Evolutionary conservation across 306 rosid genomes (phyloP).

Genomic region (Ormosia semicastrata): DNA sequence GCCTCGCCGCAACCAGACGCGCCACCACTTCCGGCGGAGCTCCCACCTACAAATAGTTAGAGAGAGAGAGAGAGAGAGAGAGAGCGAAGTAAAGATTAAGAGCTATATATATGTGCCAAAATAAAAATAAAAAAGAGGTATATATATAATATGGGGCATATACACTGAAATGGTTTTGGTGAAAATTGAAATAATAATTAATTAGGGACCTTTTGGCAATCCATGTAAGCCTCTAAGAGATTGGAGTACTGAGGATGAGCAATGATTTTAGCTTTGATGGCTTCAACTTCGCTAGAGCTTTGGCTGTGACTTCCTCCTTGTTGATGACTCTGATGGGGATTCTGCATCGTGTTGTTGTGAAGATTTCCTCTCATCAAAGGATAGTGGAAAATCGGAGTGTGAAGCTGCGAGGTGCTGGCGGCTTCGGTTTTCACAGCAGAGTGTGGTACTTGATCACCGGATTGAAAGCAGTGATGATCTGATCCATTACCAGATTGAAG

Average conservation of each 20-base stretch:
- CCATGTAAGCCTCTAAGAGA: slow-evolving; percentile 90
- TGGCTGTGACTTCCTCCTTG: slow-evolving; percentile 35
- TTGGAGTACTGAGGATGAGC: slow-evolving; percentile 92
- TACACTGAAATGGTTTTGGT: background rate
- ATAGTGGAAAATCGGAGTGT: slow-evolving; percentile 56
- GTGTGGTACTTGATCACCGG: slow-evolving; percentile 39
- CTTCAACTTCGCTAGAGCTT: slow-evolving; percentile 57
- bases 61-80: background rate
- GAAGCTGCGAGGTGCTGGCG: slow-evolving; percentile 55
- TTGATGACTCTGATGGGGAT: slow-evolving; percentile 25
- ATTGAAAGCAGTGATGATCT: slow-evolving; percentile 48
- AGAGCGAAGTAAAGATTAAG: background rate
- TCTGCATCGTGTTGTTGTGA: slow-evolving; percentile 26
- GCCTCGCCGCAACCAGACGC: slow-evolving; percentile 64
- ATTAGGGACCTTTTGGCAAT: slow-evolving; percentile 80
- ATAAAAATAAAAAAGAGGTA: too few species aligned
- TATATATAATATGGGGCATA: background rate
- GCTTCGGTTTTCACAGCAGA: slow-evolving; percentile 68
- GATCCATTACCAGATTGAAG: slow-evolving; percentile 57
- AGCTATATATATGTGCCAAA: background rate
- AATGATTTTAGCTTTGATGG: slow-evolving; percentile 82
- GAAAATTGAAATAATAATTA: background rate
- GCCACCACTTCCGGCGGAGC: slow-evolving; percentile 91
- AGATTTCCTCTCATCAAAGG: slow-evolving; percentile 51
- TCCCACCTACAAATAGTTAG: slow-evolving; percentile 57